phyloP scores from a whole-genome alignment of 139 green algal species.

The Tetradesmus lagerheimii region DNA sequence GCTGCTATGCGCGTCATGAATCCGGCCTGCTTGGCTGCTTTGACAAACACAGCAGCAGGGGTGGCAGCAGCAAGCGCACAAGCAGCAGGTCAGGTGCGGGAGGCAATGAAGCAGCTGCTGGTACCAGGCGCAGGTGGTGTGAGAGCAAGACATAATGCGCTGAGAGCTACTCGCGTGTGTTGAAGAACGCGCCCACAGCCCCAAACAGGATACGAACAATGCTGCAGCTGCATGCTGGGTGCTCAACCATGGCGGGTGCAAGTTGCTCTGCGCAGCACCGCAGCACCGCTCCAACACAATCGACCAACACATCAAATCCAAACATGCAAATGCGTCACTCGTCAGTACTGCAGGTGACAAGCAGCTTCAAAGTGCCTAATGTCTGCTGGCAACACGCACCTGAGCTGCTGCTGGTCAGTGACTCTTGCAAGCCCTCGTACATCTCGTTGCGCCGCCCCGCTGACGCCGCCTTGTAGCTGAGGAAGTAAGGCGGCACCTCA shows the following conservation, averaged over 20 bases:
- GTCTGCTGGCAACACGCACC: too few species aligned
- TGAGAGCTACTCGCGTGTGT: too few species aligned
- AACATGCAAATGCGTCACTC: too few species aligned
- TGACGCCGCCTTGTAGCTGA: slow-evolving; percentile 84
- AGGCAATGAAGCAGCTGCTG: background rate
- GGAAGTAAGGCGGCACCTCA: slow-evolving; percentile 92
- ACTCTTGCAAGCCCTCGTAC: slow-evolving; percentile 17
- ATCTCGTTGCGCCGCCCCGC: slow-evolving; percentile 62
- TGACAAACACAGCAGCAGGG: background rate
- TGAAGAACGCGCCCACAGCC: too few species aligned
- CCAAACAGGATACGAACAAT: background rate
- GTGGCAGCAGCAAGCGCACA: background rate
- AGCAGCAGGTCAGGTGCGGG: background rate
- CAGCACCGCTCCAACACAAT: too few species aligned
- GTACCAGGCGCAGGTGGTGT: background rate
- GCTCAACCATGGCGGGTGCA: background rate
- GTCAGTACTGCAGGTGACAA: too few species aligned
- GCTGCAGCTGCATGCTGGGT: background rate
- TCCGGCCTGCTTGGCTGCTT: slow-evolving; percentile 18
- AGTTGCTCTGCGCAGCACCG: background rate
- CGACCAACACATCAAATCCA: too few species aligned
- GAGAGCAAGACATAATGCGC: background rate
- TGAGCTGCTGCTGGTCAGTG: slow-evolving; percentile 1
- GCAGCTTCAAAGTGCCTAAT: too few species aligned
- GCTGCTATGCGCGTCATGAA: slow-evolving; percentile 41